phyloP scores from a whole-genome alignment of 2,329 filamentous ascomycete species.

The Colletotrichum tanaceti region DNA sequence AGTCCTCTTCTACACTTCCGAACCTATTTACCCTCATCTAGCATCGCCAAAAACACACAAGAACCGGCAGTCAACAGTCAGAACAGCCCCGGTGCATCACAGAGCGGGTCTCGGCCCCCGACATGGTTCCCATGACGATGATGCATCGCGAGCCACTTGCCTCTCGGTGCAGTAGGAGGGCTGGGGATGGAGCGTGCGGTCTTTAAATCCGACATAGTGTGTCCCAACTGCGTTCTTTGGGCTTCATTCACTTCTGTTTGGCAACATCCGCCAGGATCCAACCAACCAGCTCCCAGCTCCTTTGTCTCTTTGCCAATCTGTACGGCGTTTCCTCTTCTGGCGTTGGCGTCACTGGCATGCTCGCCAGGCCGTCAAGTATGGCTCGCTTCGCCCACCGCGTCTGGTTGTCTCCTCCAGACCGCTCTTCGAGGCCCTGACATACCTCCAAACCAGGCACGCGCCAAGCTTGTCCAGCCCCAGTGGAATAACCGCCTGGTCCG shows the following conservation, averaged over 20 bases:
- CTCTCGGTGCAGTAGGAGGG: not conserved
- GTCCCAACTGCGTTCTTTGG: too few species aligned
- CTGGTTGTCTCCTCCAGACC: constrained; percentile 15
- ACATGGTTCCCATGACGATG: not conserved
- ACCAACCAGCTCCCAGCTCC: not conserved
- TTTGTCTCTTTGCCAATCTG: not conserved
- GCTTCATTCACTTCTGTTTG: not conserved
- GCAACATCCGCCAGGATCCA: not conserved
- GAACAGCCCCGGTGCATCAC: not conserved
- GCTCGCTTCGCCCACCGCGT: constrained; percentile 30
- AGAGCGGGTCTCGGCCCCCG: not conserved
- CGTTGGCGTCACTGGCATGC: not conserved
- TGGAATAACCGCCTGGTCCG: constrained; percentile 30
- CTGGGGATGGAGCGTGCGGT: not conserved
- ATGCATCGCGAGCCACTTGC: not conserved
- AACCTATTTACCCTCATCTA: too few species aligned
- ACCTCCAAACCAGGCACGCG: not conserved
- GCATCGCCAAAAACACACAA: not conserved
- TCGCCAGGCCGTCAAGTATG: constrained; percentile 19
- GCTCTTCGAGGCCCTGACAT: not conserved
- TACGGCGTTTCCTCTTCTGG: not conserved
- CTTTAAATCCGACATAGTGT: not conserved
- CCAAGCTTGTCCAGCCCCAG: not conserved
- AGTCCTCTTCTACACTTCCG: too few species aligned
- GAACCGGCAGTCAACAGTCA: not conserved